These are phyloP conservation scores for Zasmidium cellare DNA, from an alignment of 2,329 filamentous ascomycete genomes.

Conservation along the genomic window DNA sequence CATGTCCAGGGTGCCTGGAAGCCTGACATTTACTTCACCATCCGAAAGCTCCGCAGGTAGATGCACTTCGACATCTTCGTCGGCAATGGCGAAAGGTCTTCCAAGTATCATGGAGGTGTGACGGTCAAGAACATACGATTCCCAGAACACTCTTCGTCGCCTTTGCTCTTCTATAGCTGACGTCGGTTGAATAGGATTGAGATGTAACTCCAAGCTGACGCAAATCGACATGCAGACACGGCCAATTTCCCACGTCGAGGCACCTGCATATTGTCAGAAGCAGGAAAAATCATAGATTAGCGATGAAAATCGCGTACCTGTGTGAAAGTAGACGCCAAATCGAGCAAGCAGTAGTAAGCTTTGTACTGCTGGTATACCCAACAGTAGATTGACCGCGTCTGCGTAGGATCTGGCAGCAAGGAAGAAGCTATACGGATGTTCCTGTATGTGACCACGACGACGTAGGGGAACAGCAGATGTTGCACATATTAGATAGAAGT, in stretches of 20 bases:
- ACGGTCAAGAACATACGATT: slow-evolving; percentile 47
- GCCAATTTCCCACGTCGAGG: slow-evolving; percentile 42
- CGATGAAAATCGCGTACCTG: slow-evolving; percentile 22
- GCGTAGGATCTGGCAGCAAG: slow-evolving; percentile 39
- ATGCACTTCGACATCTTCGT: slow-evolving; percentile 40
- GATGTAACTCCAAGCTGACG: slow-evolving; percentile 41
- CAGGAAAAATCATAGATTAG: too few species aligned
- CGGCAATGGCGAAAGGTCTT: slow-evolving; percentile 45
- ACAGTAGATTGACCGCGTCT: slow-evolving; percentile 32
- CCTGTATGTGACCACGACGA: slow-evolving; percentile 30
- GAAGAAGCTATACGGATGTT: slow-evolving; percentile 46
- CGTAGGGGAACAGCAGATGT: slow-evolving; percentile 39
- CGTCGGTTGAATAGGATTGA: slow-evolving; percentile 4
- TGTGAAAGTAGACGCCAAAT: slow-evolving; percentile 47
- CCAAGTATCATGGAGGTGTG: slow-evolving; percentile 46
- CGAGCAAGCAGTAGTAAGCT: slow-evolving; percentile 43
- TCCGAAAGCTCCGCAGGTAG: slow-evolving; percentile 38
- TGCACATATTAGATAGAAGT: slow-evolving; percentile 40
- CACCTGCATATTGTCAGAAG: neutral
- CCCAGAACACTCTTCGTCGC: slow-evolving; percentile 46
- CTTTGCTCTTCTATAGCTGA: slow-evolving; percentile 38
- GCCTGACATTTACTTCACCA: slow-evolving; percentile 26
- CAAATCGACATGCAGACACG: slow-evolving; percentile 44
- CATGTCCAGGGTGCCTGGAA: too few species aligned
- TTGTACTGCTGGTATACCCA: slow-evolving; percentile 40